Base-by-base conservation (phyloP, 768 basidiomycete genomes). In the Daedalea quercina region DNA sequence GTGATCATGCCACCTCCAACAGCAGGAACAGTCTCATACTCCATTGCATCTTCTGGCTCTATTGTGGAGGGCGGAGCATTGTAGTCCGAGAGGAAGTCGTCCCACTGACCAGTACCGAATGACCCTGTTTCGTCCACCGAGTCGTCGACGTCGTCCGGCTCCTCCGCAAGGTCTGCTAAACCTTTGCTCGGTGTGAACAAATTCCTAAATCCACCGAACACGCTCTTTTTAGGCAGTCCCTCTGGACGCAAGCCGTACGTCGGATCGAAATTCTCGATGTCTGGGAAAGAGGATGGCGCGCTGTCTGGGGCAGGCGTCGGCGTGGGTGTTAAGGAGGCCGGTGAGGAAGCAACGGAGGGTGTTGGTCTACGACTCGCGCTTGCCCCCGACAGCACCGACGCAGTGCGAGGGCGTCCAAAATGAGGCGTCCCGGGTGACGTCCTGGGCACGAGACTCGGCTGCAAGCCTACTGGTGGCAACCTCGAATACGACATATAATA, bases 191-290 rank as follows among this genome's bases (percentile, higher is more conserved):
- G 78, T 8, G 71, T 70, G 56, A 89, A 94, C 9, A 94, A 71
- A 35, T 77, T 81, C 20, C 86, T 82, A 58, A 96, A 94, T 7
- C 79, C 79, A 43, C 78, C 76, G 67, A 94, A 96, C 3, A 84
- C 79, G 54, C 85, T 86, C 70, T 92, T 94, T 1, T 79, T 77
- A 0, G 94, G 94, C 1, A 95, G 73, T 1, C 90, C 89, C 63
- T 97, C 94, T 0, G 93, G 92, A 23, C 95, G 85, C 12, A 98
- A 73, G 15, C 95, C 95, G 63, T 99, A 97, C 0, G 95, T 97
- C 0, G 94, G 95, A 62, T 98, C 95, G 67, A 90, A 96, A 55
- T 89, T 84, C 69, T 96, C 94, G 28, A 93, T 73, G 31, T 81
- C 80, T 19, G 80, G 79, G 51, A 82, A 78, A 9, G 73, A 68